These are phyloP conservation scores for Clonostachys rhizophaga DNA, from an alignment of 2,329 filamentous ascomycete genomes.

Conservation along the genomic window DNA sequence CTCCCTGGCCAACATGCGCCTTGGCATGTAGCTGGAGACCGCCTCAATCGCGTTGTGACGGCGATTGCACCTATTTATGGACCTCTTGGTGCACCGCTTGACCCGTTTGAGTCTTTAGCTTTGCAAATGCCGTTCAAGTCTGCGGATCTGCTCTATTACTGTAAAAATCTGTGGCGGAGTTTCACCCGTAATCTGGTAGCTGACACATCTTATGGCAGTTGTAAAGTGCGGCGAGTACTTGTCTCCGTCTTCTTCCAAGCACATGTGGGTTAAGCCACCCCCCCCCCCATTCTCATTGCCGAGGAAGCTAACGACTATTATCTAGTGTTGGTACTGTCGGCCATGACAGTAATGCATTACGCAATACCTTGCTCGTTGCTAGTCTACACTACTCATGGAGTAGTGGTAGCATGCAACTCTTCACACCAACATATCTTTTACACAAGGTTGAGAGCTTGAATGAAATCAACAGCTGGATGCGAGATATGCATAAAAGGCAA, in stretches of 20 bases:
- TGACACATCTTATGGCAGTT: too few species aligned
- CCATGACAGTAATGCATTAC: background rate
- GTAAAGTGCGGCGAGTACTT: too few species aligned
- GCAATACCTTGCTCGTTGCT: background rate
- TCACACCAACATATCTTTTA: background rate
- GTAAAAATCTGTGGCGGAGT: too few species aligned
- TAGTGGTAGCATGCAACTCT: background rate
- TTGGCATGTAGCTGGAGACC: background rate
- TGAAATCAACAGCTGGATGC: too few species aligned
- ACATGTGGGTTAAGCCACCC: too few species aligned
- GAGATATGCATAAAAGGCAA: too few species aligned
- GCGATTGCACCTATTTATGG: background rate
- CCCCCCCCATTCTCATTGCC: too few species aligned
- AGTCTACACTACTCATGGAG: background rate
- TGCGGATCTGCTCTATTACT: too few species aligned
- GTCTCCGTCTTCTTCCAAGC: too few species aligned
- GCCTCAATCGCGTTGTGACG: background rate
- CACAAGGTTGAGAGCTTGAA: too few species aligned
- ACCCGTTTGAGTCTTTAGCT: background rate
- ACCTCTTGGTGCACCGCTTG: background rate
- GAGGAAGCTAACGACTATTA: background rate
- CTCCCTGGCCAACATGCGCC: background rate
- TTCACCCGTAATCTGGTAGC: too few species aligned
- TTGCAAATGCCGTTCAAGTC: too few species aligned
- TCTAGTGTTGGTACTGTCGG: background rate